Conservation (phyloP, 2,329 filamentous ascomycete genomes). For the Colletotrichum kahawae region DNA sequence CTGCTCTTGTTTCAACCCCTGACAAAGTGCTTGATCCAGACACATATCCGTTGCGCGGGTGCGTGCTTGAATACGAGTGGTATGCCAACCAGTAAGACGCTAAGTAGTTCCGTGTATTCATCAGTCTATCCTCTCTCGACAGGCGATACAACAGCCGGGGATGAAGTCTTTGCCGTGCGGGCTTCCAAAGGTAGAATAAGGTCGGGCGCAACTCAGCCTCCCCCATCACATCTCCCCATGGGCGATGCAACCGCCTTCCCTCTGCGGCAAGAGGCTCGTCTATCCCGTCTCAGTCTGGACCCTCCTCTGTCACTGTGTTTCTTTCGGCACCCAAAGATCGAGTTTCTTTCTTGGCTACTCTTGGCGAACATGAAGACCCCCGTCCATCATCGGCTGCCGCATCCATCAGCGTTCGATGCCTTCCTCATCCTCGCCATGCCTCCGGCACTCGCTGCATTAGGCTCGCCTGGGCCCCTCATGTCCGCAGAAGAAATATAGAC, state of each 20-base stretch:
- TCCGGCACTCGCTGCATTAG: background rate
- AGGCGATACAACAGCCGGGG: background rate
- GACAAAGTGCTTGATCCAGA: background rate
- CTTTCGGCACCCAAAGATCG: background rate
- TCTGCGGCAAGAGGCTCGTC: background rate
- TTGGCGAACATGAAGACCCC: background rate
- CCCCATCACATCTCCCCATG: background rate
- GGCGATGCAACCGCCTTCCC: background rate
- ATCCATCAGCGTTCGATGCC: background rate
- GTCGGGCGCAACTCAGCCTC: background rate
- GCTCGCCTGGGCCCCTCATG: background rate
- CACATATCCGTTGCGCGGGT: background rate
- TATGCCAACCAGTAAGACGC: fast-evolving
- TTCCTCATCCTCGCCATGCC: background rate
- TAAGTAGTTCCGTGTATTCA: background rate
- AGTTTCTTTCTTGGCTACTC: background rate
- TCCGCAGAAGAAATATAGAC: background rate
- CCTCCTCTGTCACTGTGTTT: background rate
- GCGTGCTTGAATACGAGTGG: background rate
- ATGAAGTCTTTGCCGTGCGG: background rate
- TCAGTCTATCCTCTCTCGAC: background rate
- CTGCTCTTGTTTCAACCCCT: background rate
- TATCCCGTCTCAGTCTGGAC: background rate
- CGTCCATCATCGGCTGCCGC: background rate
- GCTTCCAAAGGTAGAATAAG: background rate